Evolutionary conservation across 2,329 filamentous ascomycete species (phyloP).

Genomic region (Stagonosporopsis cucurbitacearum): DNA sequence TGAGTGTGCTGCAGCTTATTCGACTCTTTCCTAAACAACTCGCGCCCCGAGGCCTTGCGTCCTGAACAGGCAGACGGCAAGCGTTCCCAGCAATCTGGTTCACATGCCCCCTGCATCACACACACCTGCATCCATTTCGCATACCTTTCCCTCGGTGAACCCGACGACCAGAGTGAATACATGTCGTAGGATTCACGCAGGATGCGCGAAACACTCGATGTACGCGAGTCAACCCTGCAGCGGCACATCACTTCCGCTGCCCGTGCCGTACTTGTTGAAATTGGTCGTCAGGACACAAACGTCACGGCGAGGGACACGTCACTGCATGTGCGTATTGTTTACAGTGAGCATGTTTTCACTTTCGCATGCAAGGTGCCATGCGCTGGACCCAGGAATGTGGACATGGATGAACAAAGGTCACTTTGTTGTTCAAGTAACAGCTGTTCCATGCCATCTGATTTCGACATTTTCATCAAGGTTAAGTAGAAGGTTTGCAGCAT

Average conservation of each 20-base stretch:
- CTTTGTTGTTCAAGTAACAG: too few relatives aligned
- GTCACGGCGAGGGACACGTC: neutral
- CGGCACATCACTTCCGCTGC: neutral
- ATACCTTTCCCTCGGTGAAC: slow-evolving; percentile 7
- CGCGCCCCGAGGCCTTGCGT: slow-evolving; percentile 7
- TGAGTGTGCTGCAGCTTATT: neutral
- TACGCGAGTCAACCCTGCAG: neutral
- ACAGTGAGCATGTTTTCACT: neutral
- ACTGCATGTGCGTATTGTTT: neutral
- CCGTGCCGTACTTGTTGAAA: neutral
- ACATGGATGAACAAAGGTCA: too few relatives aligned
- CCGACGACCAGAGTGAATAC: neutral
- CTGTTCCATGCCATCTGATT: too few relatives aligned
- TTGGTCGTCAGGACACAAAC: neutral
- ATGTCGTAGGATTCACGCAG: neutral
- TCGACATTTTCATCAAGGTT: too few relatives aligned
- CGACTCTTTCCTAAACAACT: neutral
- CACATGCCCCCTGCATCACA: slow-evolving; percentile 10
- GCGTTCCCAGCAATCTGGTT: slow-evolving; percentile 2
- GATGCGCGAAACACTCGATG: neutral
- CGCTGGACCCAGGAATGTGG: too few relatives aligned
- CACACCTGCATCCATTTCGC: neutral
- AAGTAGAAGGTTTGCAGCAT: too few relatives aligned
- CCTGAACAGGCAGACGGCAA: slow-evolving; percentile 2
- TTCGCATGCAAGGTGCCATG: too few relatives aligned